Evolutionary conservation across 75 land plant genomes (phyloP).

Genomic region (Picea glauca): DNA sequence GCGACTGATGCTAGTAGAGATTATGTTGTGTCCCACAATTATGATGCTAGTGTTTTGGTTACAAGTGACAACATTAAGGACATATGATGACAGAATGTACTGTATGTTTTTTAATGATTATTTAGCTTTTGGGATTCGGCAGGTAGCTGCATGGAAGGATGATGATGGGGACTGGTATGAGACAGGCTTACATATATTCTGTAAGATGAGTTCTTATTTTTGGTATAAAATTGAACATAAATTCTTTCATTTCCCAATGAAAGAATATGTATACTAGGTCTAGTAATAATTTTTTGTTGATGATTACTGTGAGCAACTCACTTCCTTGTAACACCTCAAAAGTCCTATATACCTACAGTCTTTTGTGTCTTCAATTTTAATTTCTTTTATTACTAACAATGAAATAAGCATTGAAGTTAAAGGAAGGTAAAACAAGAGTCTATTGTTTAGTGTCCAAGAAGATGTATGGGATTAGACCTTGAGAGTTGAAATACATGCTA

Average conservation of each 20-base stretch:
- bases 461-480: too few relatives aligned
- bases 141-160: conserved; percentile 99
- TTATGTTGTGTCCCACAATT: neutral
- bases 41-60: neutral
- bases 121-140: conserved; percentile 5
- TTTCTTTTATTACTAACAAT: too few relatives aligned
- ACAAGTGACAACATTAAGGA: neutral
- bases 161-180: conserved; percentile 99
- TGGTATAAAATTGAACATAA: neutral
- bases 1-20: neutral
- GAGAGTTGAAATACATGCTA: too few relatives aligned
- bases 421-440: too few relatives aligned
- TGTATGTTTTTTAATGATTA: neutral
- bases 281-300: neutral
- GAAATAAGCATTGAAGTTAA: too few relatives aligned
- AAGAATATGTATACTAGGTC: neutral
- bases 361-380: too few relatives aligned
- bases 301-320: neutral
- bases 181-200: conserved; percentile 98
- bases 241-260: too few relatives aligned
- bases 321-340: too few relatives aligned
- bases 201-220: conserved; percentile 41
- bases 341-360: too few relatives aligned
- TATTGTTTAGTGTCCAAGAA: too few relatives aligned
- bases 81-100: neutral